These are phyloP conservation scores for Fusarium sp. DNA, from an alignment of 2,329 filamentous ascomycete genomes.

Conservation along the genomic window DNA sequence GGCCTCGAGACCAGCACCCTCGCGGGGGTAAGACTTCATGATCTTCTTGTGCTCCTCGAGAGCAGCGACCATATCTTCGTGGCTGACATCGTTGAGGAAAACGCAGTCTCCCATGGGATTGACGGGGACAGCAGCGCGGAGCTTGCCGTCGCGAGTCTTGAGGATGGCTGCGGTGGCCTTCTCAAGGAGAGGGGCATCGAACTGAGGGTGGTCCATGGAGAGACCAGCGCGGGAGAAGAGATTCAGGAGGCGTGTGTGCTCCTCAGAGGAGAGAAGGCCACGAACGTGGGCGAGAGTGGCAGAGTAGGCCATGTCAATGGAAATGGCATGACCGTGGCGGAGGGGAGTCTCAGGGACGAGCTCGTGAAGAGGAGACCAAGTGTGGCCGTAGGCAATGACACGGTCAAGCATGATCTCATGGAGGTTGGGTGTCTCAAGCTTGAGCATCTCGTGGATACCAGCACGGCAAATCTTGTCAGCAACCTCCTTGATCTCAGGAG, in stretches of 20 bases:
- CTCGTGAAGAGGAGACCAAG: conserved; percentile 81
- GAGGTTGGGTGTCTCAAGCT: conserved; percentile 78
- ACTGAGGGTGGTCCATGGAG: conserved; percentile 78
- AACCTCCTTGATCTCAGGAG: conserved; percentile 68
- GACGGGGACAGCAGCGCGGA: conserved; percentile 75
- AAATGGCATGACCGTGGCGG: conserved; percentile 80
- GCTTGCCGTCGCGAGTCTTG: conserved; percentile 76
- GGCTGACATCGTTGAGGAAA: conserved; percentile 76
- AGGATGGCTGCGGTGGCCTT: conserved; percentile 77
- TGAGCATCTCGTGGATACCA: conserved; percentile 79
- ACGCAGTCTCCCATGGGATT: conserved; percentile 74
- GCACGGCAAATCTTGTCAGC: conserved; percentile 77
- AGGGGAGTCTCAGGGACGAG: conserved; percentile 76
- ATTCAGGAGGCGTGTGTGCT: conserved; percentile 73
- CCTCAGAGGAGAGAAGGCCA: conserved; percentile 70
- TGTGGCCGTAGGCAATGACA: conserved; percentile 81
- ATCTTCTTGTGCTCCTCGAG: conserved; percentile 73
- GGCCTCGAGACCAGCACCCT: conserved; percentile 75
- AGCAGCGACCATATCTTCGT: conserved; percentile 72
- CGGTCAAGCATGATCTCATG: conserved; percentile 80
- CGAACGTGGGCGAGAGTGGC: conserved; percentile 75
- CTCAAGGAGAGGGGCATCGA: conserved; percentile 74
- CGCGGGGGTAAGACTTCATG: conserved; percentile 72
- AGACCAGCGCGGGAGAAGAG: conserved; percentile 78
- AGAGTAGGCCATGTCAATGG: conserved; percentile 82